Evolutionary conservation across 2,329 filamentous ascomycete genomes (phyloP).

Genomic region (Paecilomyces niveus): DNA sequence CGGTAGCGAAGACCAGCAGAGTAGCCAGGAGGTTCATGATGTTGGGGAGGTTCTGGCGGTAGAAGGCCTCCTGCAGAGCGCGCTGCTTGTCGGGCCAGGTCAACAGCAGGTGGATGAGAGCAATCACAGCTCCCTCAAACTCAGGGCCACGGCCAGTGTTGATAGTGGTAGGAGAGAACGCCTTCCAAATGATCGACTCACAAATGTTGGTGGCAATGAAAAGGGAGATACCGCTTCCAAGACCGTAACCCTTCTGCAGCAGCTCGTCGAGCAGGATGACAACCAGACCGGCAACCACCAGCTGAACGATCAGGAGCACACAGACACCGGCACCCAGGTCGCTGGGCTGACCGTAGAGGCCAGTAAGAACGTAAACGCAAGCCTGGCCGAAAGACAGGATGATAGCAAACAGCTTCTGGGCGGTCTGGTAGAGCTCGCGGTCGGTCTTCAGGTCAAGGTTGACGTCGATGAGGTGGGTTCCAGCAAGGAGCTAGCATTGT

Average conservation of each 20-base stretch:
- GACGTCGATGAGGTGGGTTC: slow-evolving; percentile 99
- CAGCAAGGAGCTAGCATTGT: slow-evolving; percentile 67
- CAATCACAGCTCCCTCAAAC: slow-evolving; percentile 97
- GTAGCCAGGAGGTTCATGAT: slow-evolving; percentile 98
- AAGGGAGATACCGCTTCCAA: slow-evolving; percentile 96
- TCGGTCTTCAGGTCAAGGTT: slow-evolving; percentile 99
- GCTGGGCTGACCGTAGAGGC: slow-evolving; percentile 92
- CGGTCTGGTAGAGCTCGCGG: slow-evolving; percentile 98
- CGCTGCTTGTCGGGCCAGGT: slow-evolving; percentile 99
- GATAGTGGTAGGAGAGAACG: slow-evolving; percentile 97
- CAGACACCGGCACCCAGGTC: slow-evolving; percentile 97
- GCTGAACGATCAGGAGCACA: slow-evolving; percentile 94
- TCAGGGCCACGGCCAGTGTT: slow-evolving; percentile 98
- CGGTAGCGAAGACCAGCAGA: slow-evolving; percentile 84
- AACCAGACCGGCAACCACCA: slow-evolving; percentile 94
- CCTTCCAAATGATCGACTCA: slow-evolving; percentile 99
- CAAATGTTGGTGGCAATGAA: slow-evolving; percentile 99
- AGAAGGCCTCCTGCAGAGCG: slow-evolving; percentile 96
- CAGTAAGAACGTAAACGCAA: slow-evolving; percentile 96
- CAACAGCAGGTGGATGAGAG: slow-evolving; percentile 93
- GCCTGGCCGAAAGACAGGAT: slow-evolving; percentile 96
- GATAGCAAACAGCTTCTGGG: slow-evolving; percentile 97
- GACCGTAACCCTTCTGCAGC: slow-evolving; percentile 97
- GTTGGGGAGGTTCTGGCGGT: slow-evolving; percentile 98
- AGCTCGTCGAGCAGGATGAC: slow-evolving; percentile 99